Evolutionary conservation across 169 alveolate species (phyloP).

Genomic region (Amoebophrya sp.): DNA sequence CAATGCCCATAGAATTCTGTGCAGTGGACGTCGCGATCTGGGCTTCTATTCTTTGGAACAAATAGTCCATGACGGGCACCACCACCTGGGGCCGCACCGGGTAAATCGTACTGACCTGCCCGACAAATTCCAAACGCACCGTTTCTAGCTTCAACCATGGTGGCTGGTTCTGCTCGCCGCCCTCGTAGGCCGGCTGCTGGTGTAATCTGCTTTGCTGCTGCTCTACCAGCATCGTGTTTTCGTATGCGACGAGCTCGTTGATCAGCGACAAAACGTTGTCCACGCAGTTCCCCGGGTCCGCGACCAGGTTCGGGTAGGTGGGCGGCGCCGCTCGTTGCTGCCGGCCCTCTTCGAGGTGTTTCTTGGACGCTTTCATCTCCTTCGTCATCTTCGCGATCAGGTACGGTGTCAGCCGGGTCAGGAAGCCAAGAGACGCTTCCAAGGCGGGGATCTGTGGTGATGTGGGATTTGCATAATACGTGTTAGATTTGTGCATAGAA

Average conservation of each 20-base stretch:
- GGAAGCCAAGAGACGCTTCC: background rate
- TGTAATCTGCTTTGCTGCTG: background rate
- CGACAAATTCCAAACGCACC: background rate
- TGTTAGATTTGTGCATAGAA: no score
- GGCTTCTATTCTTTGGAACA: background rate
- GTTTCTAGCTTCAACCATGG: background rate
- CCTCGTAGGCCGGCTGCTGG: background rate
- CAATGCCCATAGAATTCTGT: background rate
- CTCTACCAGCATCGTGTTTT: background rate
- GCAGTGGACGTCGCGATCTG: background rate
- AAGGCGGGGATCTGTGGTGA: background rate
- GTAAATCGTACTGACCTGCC: background rate
- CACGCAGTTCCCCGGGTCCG: background rate
- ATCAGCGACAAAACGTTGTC: background rate
- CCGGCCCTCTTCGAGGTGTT: background rate
- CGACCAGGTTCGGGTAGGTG: background rate
- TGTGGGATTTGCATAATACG: no score
- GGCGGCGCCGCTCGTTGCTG: background rate
- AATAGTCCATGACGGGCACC: background rate
- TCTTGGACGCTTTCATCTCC: background rate
- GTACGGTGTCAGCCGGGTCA: constrained; percentile 1
- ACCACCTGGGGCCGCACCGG: background rate
- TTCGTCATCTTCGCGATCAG: background rate
- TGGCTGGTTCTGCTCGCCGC: background rate
- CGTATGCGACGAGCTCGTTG: background rate